A percentile compares a stretch with the other conserved stretches of the same genome.
phyloP scores from a whole-genome alignment of 148 eudicot genomes.

The Chenopodium formosanum region DNA sequence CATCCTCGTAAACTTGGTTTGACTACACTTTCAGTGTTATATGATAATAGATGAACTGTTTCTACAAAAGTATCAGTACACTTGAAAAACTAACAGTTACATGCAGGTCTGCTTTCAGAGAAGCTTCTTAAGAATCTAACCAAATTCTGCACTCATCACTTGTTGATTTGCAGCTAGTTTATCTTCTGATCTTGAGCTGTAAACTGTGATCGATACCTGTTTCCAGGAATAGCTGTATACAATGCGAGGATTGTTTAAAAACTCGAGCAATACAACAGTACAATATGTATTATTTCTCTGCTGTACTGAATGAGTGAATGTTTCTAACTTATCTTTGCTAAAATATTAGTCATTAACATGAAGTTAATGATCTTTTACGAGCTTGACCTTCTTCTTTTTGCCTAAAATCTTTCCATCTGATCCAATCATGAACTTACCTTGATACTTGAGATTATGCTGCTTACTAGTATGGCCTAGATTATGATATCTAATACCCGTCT shows the following conservation, averaged over 20 bases:
- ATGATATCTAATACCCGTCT: background rate
- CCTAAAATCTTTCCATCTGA: constrained; percentile 12
- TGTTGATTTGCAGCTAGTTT: background rate
- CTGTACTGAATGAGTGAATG: background rate
- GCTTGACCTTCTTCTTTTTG: constrained; percentile 3
- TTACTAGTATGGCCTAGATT: background rate
- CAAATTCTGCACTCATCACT: no score
- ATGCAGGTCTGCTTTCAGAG: no score
- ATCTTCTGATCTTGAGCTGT: background rate
- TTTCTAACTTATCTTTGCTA: background rate
- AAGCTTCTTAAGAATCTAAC: no score
- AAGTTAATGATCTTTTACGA: background rate
- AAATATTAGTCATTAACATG: no score
- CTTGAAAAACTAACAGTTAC: no score
- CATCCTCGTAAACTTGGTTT: no score
- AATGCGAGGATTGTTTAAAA: background rate
- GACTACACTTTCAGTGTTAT: no score
- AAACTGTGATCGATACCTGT: background rate
- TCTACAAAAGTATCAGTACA: no score
- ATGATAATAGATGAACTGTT: no score
- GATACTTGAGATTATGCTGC: background rate
- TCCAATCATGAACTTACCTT: constrained; percentile 2
- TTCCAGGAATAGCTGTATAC: background rate
- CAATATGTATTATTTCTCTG: no score
- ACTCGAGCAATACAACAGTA: background rate